phyloP scores from a whole-genome alignment of 305 asterid species.

The Fraxinus dipetala region DNA sequence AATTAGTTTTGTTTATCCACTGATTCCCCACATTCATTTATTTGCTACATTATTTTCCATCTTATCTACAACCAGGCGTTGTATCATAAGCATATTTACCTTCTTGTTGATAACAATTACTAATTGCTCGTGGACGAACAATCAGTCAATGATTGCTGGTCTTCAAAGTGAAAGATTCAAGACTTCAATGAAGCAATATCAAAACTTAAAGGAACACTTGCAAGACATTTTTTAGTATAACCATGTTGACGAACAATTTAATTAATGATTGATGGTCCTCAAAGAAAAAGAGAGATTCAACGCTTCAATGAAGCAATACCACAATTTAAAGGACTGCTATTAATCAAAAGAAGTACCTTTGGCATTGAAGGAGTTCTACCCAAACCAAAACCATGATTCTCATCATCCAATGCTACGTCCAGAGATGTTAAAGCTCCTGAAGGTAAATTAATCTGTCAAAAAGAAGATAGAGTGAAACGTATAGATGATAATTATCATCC shows the following conservation, averaged over 20 bases:
- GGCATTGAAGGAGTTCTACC: constrained; percentile 62
- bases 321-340: not conserved
- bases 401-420: constrained; percentile 51
- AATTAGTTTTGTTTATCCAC: not conserved
- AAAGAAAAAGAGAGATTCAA: constrained; percentile 5
- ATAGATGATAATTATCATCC: not conserved
- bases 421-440: constrained; percentile 51
- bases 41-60: not conserved
- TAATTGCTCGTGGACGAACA: not conserved
- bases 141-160: not conserved
- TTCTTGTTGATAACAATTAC: not conserved
- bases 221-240: not conserved
- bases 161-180: constrained; percentile 3
- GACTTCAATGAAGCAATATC: constrained; percentile 12
- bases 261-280: not conserved
- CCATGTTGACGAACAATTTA: not conserved
- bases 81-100: not conserved
- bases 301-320: constrained; percentile 13
- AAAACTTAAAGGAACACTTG: not conserved
- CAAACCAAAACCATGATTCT: constrained; percentile 44
- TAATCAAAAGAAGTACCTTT: constrained; percentile 43
- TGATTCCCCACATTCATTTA: not conserved
- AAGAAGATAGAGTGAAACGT: constrained; percentile 7
- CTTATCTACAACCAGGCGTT: not conserved
- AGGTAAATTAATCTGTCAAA: constrained; percentile 73